A percentile compares a stretch with the other conserved stretches of the same genome.
Conservation (phyloP, 768 basidiomycete species). For the Megacollybia marginata region DNA sequence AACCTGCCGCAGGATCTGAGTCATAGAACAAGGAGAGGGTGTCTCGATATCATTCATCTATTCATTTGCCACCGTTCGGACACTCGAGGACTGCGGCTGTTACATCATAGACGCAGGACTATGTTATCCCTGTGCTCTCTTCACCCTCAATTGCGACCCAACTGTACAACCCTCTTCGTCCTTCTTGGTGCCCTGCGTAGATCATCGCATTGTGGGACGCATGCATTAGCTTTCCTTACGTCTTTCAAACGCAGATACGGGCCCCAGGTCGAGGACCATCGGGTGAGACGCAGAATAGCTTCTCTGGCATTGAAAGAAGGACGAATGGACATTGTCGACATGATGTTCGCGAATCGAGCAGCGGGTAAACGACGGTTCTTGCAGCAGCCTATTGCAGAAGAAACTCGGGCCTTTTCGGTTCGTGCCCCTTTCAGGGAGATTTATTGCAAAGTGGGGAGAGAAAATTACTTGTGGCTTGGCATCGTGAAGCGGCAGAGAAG, state of each 20-base stretch:
- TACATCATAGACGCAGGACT: slow-evolving; percentile 35
- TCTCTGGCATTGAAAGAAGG: slow-evolving; percentile 60
- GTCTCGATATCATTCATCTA: slow-evolving; percentile 50
- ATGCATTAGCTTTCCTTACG: slow-evolving; percentile 37
- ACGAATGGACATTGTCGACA: slow-evolving; percentile 40
- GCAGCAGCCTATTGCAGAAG: background rate
- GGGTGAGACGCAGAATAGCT: slow-evolving; percentile 53
- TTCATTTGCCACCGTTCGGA: slow-evolving; percentile 28
- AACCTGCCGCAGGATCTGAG: slow-evolving; percentile 37
- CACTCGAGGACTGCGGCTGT: slow-evolving; percentile 31
- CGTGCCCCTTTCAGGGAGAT: slow-evolving; percentile 5
- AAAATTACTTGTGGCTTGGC: slow-evolving; percentile 6
- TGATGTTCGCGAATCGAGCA: slow-evolving; percentile 11
- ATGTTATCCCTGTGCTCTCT: slow-evolving; percentile 36
- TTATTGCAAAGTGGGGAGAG: slow-evolving; percentile 5
- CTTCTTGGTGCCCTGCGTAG: slow-evolving; percentile 45
- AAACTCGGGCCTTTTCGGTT: background rate
- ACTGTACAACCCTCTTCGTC: slow-evolving; percentile 50
- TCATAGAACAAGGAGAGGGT: slow-evolving; percentile 22
- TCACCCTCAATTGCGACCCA: slow-evolving; percentile 47
- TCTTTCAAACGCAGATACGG: slow-evolving; percentile 54
- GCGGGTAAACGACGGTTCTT: too few relatives aligned
- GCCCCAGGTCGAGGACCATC: slow-evolving; percentile 40
- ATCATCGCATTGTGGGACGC: slow-evolving; percentile 45
- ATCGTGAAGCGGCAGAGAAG: background rate